Base-by-base conservation (phyloP, 345 rosid genomes). In the Capsella bursapastoris region DNA sequence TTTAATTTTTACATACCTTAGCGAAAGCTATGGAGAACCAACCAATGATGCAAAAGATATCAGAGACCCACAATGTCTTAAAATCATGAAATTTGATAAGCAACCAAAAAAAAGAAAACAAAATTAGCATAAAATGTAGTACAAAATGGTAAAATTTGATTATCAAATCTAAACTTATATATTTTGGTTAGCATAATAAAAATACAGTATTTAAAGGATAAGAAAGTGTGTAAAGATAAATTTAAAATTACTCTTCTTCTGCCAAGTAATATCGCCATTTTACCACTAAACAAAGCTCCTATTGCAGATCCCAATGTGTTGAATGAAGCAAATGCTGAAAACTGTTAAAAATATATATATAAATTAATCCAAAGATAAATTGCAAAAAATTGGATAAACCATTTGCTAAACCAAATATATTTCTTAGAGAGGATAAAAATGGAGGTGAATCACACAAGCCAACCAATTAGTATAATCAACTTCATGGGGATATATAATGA, bases 21-120 rank as follows among this genome's bases (percentile, higher is more conserved):
- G 89, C 63, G 40, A 84, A 81, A 16, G 79, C 85, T 29, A 87
- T 84, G 29, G 77, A 60, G 6, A 89, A 64, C 91, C 91, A 87
- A 14, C 94, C 94, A 5, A 57, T 44, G 64, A 66, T 61, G 59
- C 78, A 82, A 6, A 84, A 66, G 31, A 75, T 14, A 47, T 82
- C 70, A 1, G 84, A 78, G 51, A 83, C 53, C 80, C 85, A 57
- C 84, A 85, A 66, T 64, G 83, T 74, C 84, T 83, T 71, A 3
- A 18, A 40, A 43, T 50, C 41, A 32, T 34, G 38, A 64, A 62
- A 63, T 43, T 0, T 4, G 40, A 22, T 22, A 22, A 22, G 0
- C 25, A 22, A 22, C 25, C 25, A 22, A 22, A 22, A 22, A 22
- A 22, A 22, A 22, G n/a, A n/a, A n/a, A n/a, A n/a, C n/a, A 32